Base-by-base conservation (phyloP, 2,329 filamentous ascomycete genomes). In the Diaporthe sp. region DNA sequence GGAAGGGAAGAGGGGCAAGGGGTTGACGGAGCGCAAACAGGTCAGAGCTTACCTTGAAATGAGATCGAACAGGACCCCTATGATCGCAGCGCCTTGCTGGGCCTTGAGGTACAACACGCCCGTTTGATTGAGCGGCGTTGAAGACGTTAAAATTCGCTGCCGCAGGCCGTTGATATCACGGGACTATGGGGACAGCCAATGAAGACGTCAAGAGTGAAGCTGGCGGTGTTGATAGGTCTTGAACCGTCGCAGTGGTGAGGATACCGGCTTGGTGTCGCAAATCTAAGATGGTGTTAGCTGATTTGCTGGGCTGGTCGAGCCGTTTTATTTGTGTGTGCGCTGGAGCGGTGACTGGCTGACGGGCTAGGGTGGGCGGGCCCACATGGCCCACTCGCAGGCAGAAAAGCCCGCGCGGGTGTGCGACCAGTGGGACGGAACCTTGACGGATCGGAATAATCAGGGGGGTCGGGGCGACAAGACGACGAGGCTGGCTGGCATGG, bases 181-280 rank as follows among this genome's bases (percentile, higher is more conserved):
- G 90, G 89, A 90, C 85, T 77, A 79, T 79, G 76, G 75, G 76
- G 76, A 81, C 78, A 82, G 80, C 88, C 89, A 90, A 90, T 90
- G 80, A 80, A 83, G 83, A 83, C 72, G 79, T 78, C 82, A 82
- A 87, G 79, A 80, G 77, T 76, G 82, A 83, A 79, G 84, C 80
- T 87, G 81, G 81, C 81, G 84, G 85, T 83, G 83, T 82, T 89
- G 88, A 90, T 90, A 90, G 89, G 88, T 86, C 81, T 86, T 80
- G 79, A 72, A 79, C 42, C 80, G 79, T 79, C 79, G 81, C 78
- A 81, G 80, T 82, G 81, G 82, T 81, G 80, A 81, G 80, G 76
- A 75, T 71, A 77, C 79, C 81, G 79, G 49, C 42, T 80, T 80
- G 80, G 81, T 82, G 83, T 85, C 80, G 85, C 83, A 82, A 83